Evolutionary conservation across 192 early-diverging fungal genomes (phyloP).

Genomic region (Gamsiella multidivaricata): DNA sequence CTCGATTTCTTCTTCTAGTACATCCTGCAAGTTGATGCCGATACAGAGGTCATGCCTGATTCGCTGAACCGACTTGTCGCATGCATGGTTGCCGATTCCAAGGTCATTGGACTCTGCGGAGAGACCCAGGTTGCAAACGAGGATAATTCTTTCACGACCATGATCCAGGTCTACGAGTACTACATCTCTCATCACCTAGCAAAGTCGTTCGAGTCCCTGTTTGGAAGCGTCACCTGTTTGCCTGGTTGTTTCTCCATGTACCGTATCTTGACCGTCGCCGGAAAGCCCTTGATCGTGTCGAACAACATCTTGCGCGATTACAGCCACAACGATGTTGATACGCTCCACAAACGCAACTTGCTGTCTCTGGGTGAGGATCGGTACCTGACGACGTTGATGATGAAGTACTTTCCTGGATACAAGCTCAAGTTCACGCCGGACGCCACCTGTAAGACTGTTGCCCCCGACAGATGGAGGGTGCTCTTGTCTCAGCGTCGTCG

Average conservation of each 20-base stretch:
- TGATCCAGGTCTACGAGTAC: slow-evolving; percentile 98
- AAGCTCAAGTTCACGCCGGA: slow-evolving; percentile 92
- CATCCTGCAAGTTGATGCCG: slow-evolving; percentile 97
- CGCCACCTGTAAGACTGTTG: slow-evolving; percentile 94
- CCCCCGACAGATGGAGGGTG: slow-evolving; percentile 92
- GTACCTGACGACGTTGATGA: slow-evolving; percentile 88
- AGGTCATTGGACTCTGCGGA: slow-evolving; percentile 93
- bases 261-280: slow-evolving; percentile 84
- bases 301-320: slow-evolving; percentile 92
- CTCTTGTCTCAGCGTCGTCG: slow-evolving; percentile 95
- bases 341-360: slow-evolving; percentile 97
- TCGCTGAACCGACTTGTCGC: slow-evolving; percentile 91
- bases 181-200: slow-evolving; percentile 94
- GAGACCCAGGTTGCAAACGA: slow-evolving; percentile 94
- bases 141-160: slow-evolving; percentile 87
- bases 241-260: slow-evolving; percentile 99
- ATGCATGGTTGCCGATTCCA: slow-evolving; percentile 86
- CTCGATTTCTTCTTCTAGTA: slow-evolving; percentile 66
- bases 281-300: slow-evolving; percentile 88
- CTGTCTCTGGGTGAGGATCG: slow-evolving; percentile 97
- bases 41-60: slow-evolving; percentile 89
- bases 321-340: slow-evolving; percentile 91
- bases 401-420: slow-evolving; percentile 97
- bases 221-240: slow-evolving; percentile 94
- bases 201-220: slow-evolving; percentile 95